Base-by-base conservation (phyloP, 2,329 filamentous ascomycete species). In the Arachnopeziza araneosa region DNA sequence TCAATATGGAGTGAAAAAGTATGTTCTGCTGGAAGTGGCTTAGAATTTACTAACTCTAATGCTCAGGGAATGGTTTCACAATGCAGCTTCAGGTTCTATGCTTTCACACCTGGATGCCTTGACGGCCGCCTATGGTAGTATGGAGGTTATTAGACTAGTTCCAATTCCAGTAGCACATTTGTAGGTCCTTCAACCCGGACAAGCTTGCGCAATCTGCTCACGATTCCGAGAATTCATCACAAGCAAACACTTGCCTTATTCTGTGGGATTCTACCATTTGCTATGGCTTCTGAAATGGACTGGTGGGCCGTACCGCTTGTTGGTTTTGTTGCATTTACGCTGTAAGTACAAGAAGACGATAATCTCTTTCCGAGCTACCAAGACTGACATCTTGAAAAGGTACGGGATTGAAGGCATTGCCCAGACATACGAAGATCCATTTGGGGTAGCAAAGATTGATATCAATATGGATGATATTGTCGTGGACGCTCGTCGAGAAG, bases 391-490 rank as follows among this genome's bases (percentile, higher is more conserved):
- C 30, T 23, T 32, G 19, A 52, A 19, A 23, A 68, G 66, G 51
- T 87, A 88, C 62, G 84, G 83, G 1, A 87, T 87, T 58, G 84
- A 83, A 12, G 79, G 78, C 2, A 84, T 72, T 52, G 70, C 70
- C n/a, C 63, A 66, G 55, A 69, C 86, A 70, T 74, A 87, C 1
- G 85, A 88, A 68, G 85, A 88, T 68, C 85, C 85, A 1, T 87
- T 88, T 69, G 85, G 85, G 1, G 84, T 84, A 59, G 84, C 86
- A 64, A 79, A 80, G 67, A 86, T 86, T 59, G 84, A 87, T 68
- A 87, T 88, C 72, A 86, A 86, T 68, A 85, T 87, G 79, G 84
- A 87, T 70, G 83, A 82, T 2, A 82, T 87, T 55, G 81, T 83
- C 2, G 83, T 85, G 64, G 85, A 88, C 68, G 75, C 83, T 51